Evolutionary conservation across 1,284 basidiomycete genomes (phyloP).

Genomic region (Phellinidium pouzarii): DNA sequence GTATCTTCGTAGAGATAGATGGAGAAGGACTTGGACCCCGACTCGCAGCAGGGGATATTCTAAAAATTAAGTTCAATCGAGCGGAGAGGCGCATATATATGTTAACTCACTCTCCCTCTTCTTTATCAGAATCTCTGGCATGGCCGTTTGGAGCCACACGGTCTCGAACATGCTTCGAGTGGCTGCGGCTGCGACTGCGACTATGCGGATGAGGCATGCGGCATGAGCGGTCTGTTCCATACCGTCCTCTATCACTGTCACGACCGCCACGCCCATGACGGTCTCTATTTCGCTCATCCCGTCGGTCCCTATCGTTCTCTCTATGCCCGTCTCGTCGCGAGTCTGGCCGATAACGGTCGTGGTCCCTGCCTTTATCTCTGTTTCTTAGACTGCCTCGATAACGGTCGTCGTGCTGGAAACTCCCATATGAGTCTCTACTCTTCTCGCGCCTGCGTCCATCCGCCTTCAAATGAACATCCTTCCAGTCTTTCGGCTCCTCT

Average conservation of each 20-base stretch:
- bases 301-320: conserved; percentile 16
- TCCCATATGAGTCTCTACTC: conserved; percentile 29
- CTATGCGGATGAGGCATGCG: conserved; percentile 6
- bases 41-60: conserved; percentile 53
- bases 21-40: conserved; percentile 27
- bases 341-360: conserved; percentile 5
- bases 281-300: conserved; percentile 9
- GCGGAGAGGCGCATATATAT: conserved; percentile 14
- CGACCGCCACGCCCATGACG: conserved; percentile 10
- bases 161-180: conserved; percentile 19
- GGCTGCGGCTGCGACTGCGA: conserved; percentile 15
- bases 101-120: conserved; percentile 73
- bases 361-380: conserved; percentile 16
- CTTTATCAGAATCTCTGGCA: conserved; percentile 48
- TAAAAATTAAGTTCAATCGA: conserved; percentile 24
- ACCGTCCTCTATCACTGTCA: conserved; percentile 22
- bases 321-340: conserved; percentile 1
- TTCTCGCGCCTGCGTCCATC: conserved; percentile 29
- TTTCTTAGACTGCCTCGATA: conserved; percentile 21
- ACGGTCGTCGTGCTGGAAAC: conserved; percentile 26
- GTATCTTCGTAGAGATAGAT: conserved; percentile 18
- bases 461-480: conserved; percentile 60
- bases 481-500: conserved; percentile 65
- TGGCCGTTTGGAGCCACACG: conserved; percentile 23
- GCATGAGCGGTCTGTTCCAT: conserved; percentile 23